Percentiles rank a stretch among this genome's conserved stretches.
phyloP scores from a whole-genome alignment of 352 stramenopile species.

The Globisporangium ultimum region DNA sequence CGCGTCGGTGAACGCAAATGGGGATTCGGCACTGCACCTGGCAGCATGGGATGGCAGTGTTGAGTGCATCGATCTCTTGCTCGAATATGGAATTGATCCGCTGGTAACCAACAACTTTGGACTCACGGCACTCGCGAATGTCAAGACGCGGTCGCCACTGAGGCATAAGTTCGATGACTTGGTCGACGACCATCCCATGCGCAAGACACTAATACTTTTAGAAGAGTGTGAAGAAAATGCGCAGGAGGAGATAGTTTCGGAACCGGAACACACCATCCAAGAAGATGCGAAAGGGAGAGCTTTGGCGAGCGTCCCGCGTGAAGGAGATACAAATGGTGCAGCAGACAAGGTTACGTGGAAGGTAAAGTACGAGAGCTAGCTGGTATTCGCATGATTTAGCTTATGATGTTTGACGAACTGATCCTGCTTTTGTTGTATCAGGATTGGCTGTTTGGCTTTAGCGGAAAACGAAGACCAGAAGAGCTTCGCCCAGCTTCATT shows the following conservation, averaged over 20 bases:
- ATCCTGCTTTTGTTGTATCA: conserved; percentile 6
- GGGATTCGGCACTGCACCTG: conserved; percentile 60
- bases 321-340: neutral
- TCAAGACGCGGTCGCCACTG: conserved; percentile 58
- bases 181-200: conserved; percentile 43
- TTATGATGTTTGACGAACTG: neutral
- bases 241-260: neutral
- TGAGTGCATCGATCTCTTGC: conserved; percentile 56
- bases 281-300: neutral
- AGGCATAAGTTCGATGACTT: conserved; percentile 70
- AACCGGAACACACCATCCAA: neutral
- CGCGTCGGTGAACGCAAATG: conserved; percentile 30
- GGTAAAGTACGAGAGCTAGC: neutral
- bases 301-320: neutral
- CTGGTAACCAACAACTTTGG: conserved; percentile 43
- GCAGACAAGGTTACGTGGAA: conserved; percentile 9
- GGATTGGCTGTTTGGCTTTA: conserved; percentile 21
- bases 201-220: conserved; percentile 37
- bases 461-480: neutral
- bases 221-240: conserved; percentile 30
- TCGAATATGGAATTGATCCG: conserved; percentile 60
- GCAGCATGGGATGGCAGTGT: conserved; percentile 64
- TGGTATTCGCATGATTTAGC: neutral
- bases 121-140: conserved; percentile 48
- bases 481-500: no score